Evolutionary conservation across 805 yeast genomes (phyloP).

Genomic region (Metschnikowia amazonensis): DNA sequence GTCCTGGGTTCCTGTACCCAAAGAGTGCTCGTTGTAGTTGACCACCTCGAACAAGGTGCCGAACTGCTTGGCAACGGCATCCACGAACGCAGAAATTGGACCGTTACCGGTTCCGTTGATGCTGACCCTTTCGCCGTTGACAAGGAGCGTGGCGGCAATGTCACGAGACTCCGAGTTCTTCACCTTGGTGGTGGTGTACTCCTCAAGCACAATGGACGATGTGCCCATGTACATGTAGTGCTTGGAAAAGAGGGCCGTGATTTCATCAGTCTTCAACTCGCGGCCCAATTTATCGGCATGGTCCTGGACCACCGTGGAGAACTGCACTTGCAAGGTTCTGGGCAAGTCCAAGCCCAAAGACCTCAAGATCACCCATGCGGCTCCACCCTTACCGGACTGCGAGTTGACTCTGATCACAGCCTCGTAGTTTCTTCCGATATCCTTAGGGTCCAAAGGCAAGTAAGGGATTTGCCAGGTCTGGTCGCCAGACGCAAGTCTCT

Average conservation of each 20-base stretch:
- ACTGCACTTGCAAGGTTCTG: conserved; percentile 63
- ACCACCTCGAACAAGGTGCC: conserved; percentile 57
- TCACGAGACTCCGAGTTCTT: conserved; percentile 21
- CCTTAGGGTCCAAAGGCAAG: conserved; percentile 77
- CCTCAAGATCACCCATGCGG: conserved; percentile 75
- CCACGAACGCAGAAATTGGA: conserved; percentile 69
- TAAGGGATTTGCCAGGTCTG: conserved; percentile 64
- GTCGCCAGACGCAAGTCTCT: conserved; percentile 46
- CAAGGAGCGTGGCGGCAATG: conserved; percentile 20
- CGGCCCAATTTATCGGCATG: conserved; percentile 64
- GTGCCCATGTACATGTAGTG: conserved; percentile 43
- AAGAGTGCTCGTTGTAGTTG: conserved; percentile 67
- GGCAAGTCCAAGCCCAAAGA: conserved; percentile 72
- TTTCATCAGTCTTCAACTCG: conserved; percentile 67
- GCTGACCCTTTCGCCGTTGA: conserved; percentile 23
- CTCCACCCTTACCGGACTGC: conserved; percentile 87
- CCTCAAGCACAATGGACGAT: conserved; percentile 19
- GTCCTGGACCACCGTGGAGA: conserved; percentile 60
- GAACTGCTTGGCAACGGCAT: conserved; percentile 54
- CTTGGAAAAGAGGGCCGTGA: conserved; percentile 51
- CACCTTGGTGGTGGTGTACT: conserved; percentile 23
- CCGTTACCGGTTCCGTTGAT: conserved; percentile 69
- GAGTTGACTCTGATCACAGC: conserved; percentile 82
- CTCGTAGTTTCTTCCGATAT: conserved; percentile 75
- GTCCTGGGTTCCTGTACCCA: conserved; percentile 67